Evolutionary conservation across 257 asterid species (phyloP).

Genomic region (Ajuga chamaepitys): DNA sequence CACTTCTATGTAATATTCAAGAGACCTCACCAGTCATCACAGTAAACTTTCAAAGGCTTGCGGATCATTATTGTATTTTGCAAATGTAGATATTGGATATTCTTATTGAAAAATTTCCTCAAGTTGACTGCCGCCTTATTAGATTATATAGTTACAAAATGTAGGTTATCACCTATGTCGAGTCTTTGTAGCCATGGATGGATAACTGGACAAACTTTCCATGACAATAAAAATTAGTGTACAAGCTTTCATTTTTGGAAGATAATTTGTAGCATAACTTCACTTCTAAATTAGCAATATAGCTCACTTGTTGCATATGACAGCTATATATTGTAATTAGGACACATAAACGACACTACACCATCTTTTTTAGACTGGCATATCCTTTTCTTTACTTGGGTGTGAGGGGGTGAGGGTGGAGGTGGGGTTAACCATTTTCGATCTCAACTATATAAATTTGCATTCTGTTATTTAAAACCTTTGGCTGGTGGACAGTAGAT

Average conservation of each 20-base stretch:
- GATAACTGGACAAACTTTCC: not conserved
- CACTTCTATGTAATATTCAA: constrained; percentile 1
- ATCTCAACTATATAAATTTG: too few relatives aligned
- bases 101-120: not conserved
- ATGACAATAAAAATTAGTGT: not conserved
- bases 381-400: too few relatives aligned
- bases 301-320: not conserved
- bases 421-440: too few relatives aligned
- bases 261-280: not conserved
- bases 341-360: not conserved
- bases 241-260: not conserved
- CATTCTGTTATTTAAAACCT: too few relatives aligned
- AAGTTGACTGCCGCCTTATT: not conserved
- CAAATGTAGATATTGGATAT: not conserved
- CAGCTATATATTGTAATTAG: not conserved
- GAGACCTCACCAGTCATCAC: not conserved
- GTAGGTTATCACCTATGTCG: not conserved
- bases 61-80: not conserved
- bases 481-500: too few relatives aligned
- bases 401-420: too few relatives aligned
- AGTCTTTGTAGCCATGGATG: not conserved
- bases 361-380: too few relatives aligned
- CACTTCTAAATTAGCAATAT: not conserved
- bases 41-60: not conserved
- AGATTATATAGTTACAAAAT: not conserved